phyloP scores from a whole-genome alignment of 1,284 basidiomycete genomes.

The Rhodotorula mucilaginosa region DNA sequence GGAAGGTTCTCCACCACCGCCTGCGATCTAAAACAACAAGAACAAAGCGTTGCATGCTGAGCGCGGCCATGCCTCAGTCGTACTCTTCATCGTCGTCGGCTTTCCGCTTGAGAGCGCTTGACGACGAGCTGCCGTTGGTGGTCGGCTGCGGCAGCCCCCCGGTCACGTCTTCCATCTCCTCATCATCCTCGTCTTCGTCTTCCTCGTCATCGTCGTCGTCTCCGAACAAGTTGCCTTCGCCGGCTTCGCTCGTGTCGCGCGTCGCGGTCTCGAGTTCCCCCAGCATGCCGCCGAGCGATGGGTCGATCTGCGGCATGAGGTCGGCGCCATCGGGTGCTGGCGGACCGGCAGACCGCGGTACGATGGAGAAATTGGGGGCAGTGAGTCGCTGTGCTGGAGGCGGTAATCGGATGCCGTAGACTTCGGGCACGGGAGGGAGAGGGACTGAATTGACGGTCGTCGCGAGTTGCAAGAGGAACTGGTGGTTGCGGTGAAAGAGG shows the following conservation, averaged over 20 bases:
- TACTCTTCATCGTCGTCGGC: slow-evolving; percentile 37
- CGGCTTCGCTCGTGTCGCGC: slow-evolving; percentile 15
- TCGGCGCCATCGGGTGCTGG: not conserved
- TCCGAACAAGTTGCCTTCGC: slow-evolving; percentile 30
- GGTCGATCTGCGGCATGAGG: not conserved
- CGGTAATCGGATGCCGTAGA: slow-evolving; percentile 88
- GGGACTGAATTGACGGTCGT: slow-evolving; percentile 85
- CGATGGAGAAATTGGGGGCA: slow-evolving; percentile 85
- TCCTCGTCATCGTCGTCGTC: slow-evolving; percentile 38
- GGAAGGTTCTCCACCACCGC: too few relatives aligned
- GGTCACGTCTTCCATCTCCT: slow-evolving; percentile 41
- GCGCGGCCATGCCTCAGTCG: not conserved
- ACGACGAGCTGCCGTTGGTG: not conserved
- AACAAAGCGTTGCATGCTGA: too few relatives aligned
- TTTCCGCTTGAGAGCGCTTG: slow-evolving; percentile 27
- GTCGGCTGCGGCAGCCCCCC: slow-evolving; percentile 11
- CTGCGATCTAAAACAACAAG: too few relatives aligned
- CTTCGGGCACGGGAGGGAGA: slow-evolving; percentile 87
- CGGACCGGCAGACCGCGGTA: slow-evolving; percentile 55
- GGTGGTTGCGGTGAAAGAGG: slow-evolving; percentile 7
- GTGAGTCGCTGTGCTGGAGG: slow-evolving; percentile 78
- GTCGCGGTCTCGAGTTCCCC: slow-evolving; percentile 1
- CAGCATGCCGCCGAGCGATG: slow-evolving; percentile 1
- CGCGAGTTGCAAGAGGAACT: slow-evolving; percentile 87
- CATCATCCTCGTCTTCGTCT: slow-evolving; percentile 42